Conservation (phyloP, 2,329 filamentous ascomycete species). For the Exophiala sp. region DNA sequence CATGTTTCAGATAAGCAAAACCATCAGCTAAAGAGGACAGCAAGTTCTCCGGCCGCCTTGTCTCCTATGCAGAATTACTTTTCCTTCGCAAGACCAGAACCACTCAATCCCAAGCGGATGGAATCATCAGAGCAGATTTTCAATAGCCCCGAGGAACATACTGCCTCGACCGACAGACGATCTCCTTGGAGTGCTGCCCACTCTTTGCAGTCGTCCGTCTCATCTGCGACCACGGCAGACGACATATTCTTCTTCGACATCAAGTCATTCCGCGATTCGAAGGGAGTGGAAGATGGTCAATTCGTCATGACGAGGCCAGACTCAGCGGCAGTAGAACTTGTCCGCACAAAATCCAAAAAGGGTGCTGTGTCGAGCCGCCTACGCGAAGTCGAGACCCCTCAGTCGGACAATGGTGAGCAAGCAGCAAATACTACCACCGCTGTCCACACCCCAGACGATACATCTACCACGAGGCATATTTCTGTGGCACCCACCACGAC, state of each 20-base stretch:
- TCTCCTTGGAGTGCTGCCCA: conserved; percentile 22
- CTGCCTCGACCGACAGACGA: conserved; percentile 20
- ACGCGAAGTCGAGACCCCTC: conserved; percentile 7
- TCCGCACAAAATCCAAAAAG: conserved; percentile 24
- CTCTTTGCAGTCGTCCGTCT: conserved; percentile 23
- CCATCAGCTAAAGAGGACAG: conserved; percentile 18
- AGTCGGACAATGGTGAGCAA: neutral
- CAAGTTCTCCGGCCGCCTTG: conserved; percentile 24
- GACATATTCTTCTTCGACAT: conserved; percentile 31
- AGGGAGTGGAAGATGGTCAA: conserved; percentile 25
- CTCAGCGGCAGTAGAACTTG: conserved; percentile 24
- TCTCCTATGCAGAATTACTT: conserved; percentile 23
- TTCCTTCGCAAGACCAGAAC: conserved; percentile 11
- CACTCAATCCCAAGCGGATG: conserved; percentile 14
- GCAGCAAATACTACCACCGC: neutral
- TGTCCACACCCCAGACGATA: neutral
- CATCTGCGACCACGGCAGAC: conserved; percentile 22
- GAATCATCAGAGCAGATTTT: conserved; percentile 5
- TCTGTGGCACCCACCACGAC: neutral
- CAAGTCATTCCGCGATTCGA: conserved; percentile 27
- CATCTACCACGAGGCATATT: no score
- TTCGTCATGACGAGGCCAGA: conserved; percentile 29
- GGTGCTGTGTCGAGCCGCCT: conserved; percentile 1
- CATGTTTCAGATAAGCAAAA: conserved; percentile 1
- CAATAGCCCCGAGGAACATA: conserved; percentile 23